Base-by-base conservation (phyloP, 768 basidiomycete genomes). In the Phanerodontia chrysosporium region DNA sequence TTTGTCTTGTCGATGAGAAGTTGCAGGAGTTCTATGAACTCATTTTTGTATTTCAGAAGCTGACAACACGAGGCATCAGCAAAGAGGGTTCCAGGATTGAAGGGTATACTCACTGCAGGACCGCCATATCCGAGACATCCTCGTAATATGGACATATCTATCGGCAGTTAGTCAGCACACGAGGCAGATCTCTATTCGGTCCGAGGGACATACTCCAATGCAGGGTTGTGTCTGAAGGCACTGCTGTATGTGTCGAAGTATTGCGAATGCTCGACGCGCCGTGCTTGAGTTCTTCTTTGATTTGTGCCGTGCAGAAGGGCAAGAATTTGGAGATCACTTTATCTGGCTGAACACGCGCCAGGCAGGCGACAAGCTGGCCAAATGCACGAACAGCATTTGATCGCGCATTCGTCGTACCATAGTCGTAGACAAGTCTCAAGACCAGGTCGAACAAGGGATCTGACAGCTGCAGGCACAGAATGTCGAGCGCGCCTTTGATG, bases 351-450 rank as follows among this genome's bases (percentile, higher is more conserved):
- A 88, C 87, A 39, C 90, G 83, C 2, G 94, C 89, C 28, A 98
- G 79, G 64, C 90, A 91, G 18, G 87, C 83, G 36, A 98, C 82
- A 12, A 98, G 82, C 62, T 95, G 91, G 1, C 92, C 92, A 63
- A 97, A 90, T 2, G 93, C 90, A 60, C 87, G 80, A 52, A 95
- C 91, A n/a, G 92, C 84, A 70, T 97, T 98, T 44, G 92, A 86
- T 66, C 92, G 91, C 2, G 89, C 88, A 63, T 93, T 94, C 1
- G 89, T 85, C n/a, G 89, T 91, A 0, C 86, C 89, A 67, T 97
- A 96, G 55, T 95, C 86, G 65, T 80, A 89, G 44, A 95, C 86
- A 46, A 96, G 78, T 64, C 89, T 89, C 64, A 98, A 76, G 13
- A 92, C 89, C 51, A 93, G 82, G 67, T 92, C 90, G 69, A 95